phyloP scores from a whole-genome alignment of 2,329 filamentous ascomycete genomes.

The Microsporum ferrugineum region DNA sequence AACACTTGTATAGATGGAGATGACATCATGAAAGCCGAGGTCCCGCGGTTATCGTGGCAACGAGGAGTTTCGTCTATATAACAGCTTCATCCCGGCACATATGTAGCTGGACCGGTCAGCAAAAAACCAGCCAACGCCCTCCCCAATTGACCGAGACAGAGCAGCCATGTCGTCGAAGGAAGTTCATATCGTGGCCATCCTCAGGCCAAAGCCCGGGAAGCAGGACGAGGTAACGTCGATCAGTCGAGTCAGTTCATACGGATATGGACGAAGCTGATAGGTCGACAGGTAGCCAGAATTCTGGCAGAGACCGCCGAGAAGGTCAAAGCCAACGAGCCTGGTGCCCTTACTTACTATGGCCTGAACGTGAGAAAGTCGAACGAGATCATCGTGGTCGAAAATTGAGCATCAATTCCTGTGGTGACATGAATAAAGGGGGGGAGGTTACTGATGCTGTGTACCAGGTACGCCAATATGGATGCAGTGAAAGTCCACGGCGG shows the following conservation, averaged over 20 bases:
- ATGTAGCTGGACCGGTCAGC: neutral
- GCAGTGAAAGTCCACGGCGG: conserved; percentile 10
- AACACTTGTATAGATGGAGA: neutral
- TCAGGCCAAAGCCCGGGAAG: conserved; percentile 24
- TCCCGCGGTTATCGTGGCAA: neutral
- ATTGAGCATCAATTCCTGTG: conserved; percentile 14
- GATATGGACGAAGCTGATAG: neutral
- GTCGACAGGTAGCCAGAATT: conserved; percentile 18
- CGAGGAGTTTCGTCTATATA: neutral
- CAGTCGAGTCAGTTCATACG: neutral
- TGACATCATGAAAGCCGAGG: conserved; percentile 3
- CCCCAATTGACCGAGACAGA: neutral
- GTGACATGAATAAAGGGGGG: neutral
- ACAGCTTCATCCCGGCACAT: neutral
- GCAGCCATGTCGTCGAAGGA: conserved; percentile 20
- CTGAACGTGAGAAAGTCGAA: conserved; percentile 20
- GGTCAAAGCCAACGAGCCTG: conserved; percentile 24
- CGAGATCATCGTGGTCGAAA: conserved; percentile 26
- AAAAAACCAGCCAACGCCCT: neutral
- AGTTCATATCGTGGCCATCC: conserved; percentile 23
- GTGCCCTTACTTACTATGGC: conserved; percentile 24
- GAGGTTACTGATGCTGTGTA: neutral
- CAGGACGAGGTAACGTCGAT: conserved; percentile 21
- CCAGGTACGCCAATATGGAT: conserved; percentile 11
- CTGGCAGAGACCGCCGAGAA: conserved; percentile 20